Base-by-base conservation (phyloP, 116 monocot genomes). In the Phalaenopsis hybrid region DNA sequence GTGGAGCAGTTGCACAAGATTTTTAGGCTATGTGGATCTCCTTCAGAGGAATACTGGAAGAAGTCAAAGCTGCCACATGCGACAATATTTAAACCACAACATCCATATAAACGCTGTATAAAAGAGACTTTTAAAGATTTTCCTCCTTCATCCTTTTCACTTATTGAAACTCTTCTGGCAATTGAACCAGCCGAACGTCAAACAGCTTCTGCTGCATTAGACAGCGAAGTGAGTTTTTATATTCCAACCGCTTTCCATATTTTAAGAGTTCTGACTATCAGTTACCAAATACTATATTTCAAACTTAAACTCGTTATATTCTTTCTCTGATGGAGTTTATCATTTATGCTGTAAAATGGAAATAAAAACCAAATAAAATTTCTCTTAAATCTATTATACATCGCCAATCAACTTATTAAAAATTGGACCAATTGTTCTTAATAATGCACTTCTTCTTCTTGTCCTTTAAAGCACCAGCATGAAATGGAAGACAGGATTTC, bases 41-140 rank as follows among this genome's bases (percentile, higher is more conserved):
- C 85, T 77, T 81, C 85, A 76, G 85, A 85, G 58, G 85, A 85
- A 59, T 85, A 85, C 21, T 85, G 80, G 85, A 85, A 85, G 80
- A 85, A 85, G 68, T 85, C 85, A 67, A 85, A 85, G 49, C 69
- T 85, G 81, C 85, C 85, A 52, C 85, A 85, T 85, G 85, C 80
- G 43, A 85, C 85, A 69, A 81, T 85, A 68, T 85, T 80, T 81
- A 85, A 85, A n/a, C 85, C 85, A 73, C 80, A 80, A 23, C 85
- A 85, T 33, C 85, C 76, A 77, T 85, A 85, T 80, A 85, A 85
- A 80, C 81, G 85, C 5, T 81, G 85, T 74, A 81, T 81, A 81
- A 75, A 31, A 41, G 80, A 85, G 52, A 77, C 85, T 23, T 85
- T 85, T 58, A 85, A 77, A 76, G 85, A 81, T 69, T 85, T 85